These are phyloP conservation scores for Hylodesmum podocarpum DNA, from an alignment of 306 rosid genomes.

Conservation along the genomic window DNA sequence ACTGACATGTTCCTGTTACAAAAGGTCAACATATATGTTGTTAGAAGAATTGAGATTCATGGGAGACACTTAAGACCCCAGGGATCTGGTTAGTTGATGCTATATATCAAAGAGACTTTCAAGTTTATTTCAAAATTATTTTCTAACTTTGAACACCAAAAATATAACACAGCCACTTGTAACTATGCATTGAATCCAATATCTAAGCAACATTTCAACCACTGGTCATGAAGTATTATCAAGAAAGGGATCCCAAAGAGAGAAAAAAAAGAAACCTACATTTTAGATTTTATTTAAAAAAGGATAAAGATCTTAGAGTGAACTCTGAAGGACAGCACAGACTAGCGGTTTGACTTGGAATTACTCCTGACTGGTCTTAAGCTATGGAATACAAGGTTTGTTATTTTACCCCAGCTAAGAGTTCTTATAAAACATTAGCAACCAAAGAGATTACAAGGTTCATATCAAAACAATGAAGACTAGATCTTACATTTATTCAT, in stretches of 20 bases:
- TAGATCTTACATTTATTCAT: slow-evolving; percentile 77
- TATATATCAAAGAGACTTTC: background rate
- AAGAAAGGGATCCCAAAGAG: background rate
- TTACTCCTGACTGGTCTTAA: background rate
- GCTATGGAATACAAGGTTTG: slow-evolving; percentile 15
- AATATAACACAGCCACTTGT: background rate
- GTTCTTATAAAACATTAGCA: background rate
- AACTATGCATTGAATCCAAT: background rate
- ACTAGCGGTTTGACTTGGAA: background rate
- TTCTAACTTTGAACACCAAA: background rate
- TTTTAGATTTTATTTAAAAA: background rate
- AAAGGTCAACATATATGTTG: background rate
- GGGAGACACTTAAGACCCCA: background rate
- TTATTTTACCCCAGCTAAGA: background rate
- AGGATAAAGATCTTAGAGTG: background rate
- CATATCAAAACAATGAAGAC: slow-evolving; percentile 16
- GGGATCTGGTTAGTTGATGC: background rate
- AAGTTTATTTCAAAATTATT: background rate
- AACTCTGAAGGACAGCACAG: background rate
- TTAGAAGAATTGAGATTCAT: slow-evolving; percentile 4
- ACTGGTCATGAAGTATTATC: background rate
- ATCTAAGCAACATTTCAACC: background rate
- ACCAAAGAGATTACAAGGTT: background rate
- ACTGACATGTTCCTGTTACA: background rate
- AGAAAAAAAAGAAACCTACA: background rate